Conservation (phyloP, 106 monocot genomes). For the Chionographis japonica region DNA sequence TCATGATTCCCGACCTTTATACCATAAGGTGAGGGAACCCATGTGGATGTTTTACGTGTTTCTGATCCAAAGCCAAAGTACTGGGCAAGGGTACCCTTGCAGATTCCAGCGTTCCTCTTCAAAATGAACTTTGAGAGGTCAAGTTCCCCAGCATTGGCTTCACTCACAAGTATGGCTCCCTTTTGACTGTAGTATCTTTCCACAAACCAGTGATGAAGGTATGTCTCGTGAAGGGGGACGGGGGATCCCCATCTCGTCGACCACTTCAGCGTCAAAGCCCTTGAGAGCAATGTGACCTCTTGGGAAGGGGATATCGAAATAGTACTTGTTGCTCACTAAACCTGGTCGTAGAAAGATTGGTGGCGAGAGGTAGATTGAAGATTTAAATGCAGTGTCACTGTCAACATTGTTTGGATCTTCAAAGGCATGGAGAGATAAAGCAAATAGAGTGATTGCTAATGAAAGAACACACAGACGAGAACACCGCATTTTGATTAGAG, state of each 20-base stretch:
- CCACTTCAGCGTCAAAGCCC: constrained; percentile 32
- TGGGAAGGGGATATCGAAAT: constrained; percentile 20
- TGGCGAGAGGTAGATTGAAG: constrained; percentile 24
- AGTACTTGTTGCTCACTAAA: constrained; percentile 18
- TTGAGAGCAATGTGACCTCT: constrained; percentile 33
- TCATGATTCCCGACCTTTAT: constrained; percentile 31
- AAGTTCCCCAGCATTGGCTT: background rate
- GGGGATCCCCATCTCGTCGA: constrained; percentile 30
- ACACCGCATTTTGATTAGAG: too few species aligned
- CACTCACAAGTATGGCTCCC: background rate
- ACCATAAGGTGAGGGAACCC: constrained; percentile 27
- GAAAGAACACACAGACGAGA: too few species aligned
- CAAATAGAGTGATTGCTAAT: too few species aligned
- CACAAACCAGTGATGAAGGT: constrained; percentile 37
- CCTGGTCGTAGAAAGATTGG: constrained; percentile 21
- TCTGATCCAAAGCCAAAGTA: constrained; percentile 35
- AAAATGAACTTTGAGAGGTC: background rate
- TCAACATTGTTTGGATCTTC: too few species aligned
- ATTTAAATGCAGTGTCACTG: constrained; percentile 12
- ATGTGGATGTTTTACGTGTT: constrained; percentile 22
- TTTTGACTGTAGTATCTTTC: constrained; percentile 11
- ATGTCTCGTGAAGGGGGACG: constrained; percentile 33
- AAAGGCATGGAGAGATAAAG: too few species aligned
- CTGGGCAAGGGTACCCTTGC: constrained; percentile 14
- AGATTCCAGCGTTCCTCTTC: constrained; percentile 18